These are phyloP conservation scores for Vigna trinervia DNA, from an alignment of 306 rosid genomes.

Conservation along the genomic window DNA sequence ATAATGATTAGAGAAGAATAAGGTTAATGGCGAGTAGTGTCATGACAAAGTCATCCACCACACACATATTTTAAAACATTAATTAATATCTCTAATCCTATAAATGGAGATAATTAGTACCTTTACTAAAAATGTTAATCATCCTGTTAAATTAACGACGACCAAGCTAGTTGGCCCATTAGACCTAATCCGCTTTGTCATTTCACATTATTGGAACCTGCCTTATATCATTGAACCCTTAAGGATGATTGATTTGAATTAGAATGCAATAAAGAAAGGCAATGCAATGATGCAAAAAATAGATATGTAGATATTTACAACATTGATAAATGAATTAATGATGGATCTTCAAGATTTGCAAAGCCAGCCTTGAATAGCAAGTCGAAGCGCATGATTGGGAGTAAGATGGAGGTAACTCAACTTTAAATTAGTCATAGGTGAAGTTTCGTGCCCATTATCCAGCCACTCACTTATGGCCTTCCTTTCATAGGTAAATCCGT, in stretches of 20 bases:
- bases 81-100: too few species aligned
- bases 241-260: slow-evolving; percentile 34
- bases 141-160: too few species aligned
- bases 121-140: too few species aligned
- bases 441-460: slow-evolving; percentile 66
- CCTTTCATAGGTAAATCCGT: slow-evolving; percentile 84
- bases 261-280: neutral
- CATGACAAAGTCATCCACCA: too few species aligned
- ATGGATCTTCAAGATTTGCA: slow-evolving; percentile 59
- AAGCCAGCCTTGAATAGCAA: slow-evolving; percentile 86
- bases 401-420: slow-evolving; percentile 69
- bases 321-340: neutral
- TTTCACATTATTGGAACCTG: neutral
- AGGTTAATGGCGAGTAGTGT: too few species aligned
- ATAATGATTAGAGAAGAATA: too few species aligned
- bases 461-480: slow-evolving; percentile 78
- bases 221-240: neutral
- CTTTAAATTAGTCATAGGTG: slow-evolving; percentile 81
- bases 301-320: slow-evolving; percentile 34
- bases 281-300: slow-evolving; percentile 7
- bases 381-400: slow-evolving; percentile 71
- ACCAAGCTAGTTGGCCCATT: too few species aligned
- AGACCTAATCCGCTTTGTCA: too few species aligned
- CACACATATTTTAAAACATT: too few species aligned
- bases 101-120: too few species aligned